Conservation (phyloP, 192 early-diverging fungal species). For the Podochytrium sp. region DNA sequence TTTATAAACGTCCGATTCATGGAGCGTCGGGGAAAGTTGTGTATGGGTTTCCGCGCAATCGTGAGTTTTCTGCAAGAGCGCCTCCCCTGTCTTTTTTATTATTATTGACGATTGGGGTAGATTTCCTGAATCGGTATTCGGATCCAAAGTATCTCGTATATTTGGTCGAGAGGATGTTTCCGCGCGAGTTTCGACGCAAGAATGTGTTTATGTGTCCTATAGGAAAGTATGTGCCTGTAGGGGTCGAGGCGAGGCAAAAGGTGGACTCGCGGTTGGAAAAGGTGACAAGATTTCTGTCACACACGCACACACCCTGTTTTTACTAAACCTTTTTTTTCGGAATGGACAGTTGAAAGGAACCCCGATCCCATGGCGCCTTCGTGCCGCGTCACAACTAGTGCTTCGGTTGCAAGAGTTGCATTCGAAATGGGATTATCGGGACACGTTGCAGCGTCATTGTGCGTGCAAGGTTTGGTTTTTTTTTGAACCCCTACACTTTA, state of each 20-base stretch:
- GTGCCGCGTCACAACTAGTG: conserved; percentile 21
- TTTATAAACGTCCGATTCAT: conserved; percentile 36
- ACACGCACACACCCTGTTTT: not conserved
- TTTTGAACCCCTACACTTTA: no score
- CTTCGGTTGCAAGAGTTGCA: conserved; percentile 30
- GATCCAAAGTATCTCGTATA: not conserved
- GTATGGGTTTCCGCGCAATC: conserved; percentile 38
- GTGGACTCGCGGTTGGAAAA: not conserved
- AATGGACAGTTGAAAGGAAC: not conserved
- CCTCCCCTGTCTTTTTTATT: not conserved
- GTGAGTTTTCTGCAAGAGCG: conserved; percentile 17
- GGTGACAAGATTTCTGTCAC: not conserved
- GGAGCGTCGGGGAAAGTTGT: conserved; percentile 9
- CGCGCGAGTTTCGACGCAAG: conserved; percentile 1
- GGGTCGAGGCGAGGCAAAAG: not conserved
- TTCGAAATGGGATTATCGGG: conserved; percentile 34
- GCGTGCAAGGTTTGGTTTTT: conserved; percentile 10
- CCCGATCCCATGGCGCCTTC: conserved; percentile 28
- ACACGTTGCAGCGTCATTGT: conserved; percentile 37
- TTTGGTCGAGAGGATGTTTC: conserved; percentile 13
- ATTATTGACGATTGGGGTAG: not conserved
- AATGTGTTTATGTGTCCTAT: conserved; percentile 4
- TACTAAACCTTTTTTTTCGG: not conserved
- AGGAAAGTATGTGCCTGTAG: not conserved
- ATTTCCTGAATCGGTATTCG: not conserved